Evolutionary conservation across 2,329 filamentous ascomycete species (phyloP).

Genomic region (Sclerotinia borealis): DNA sequence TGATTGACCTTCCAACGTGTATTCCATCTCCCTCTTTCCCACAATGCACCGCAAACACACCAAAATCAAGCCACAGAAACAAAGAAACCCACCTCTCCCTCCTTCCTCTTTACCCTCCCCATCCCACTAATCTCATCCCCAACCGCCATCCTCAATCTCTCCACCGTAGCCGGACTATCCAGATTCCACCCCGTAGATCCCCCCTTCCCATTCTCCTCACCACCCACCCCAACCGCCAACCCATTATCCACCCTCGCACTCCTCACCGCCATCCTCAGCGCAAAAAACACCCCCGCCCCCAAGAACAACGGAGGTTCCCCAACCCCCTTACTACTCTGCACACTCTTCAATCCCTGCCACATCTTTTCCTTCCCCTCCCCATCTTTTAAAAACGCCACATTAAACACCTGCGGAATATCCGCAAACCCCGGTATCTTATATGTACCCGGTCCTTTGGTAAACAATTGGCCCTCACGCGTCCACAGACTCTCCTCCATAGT

Average conservation of each 20-base stretch:
- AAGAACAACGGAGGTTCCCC: slow-evolving; percentile 59
- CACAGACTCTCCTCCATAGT: slow-evolving; percentile 68
- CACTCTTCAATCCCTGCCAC: slow-evolving; percentile 47
- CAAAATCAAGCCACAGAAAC: slow-evolving; percentile 17
- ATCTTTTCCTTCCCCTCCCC: slow-evolving; percentile 35
- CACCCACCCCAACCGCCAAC: slow-evolving; percentile 39
- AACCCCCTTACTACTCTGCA: slow-evolving; percentile 48
- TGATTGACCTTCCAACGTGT: neutral
- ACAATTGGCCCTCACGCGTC: slow-evolving; percentile 54
- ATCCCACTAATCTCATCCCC: slow-evolving; percentile 32
- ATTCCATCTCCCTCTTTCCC: no score
- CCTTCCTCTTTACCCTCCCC: slow-evolving; percentile 27
- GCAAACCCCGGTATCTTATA: slow-evolving; percentile 89
- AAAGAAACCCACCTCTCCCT: slow-evolving; percentile 31
- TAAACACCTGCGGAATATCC: slow-evolving; percentile 71
- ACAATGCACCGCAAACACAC: neutral
- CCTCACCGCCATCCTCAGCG: slow-evolving; percentile 46
- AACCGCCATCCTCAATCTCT: slow-evolving; percentile 40
- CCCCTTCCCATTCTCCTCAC: slow-evolving; percentile 40
- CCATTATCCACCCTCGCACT: slow-evolving; percentile 44
- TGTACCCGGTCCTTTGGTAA: slow-evolving; percentile 60
- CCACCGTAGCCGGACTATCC: slow-evolving; percentile 45
- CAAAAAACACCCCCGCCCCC: slow-evolving; percentile 48
- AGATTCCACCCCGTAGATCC: slow-evolving; percentile 39
- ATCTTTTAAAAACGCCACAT: slow-evolving; percentile 30